Base-by-base conservation (phyloP, 306 rosid genomes). In the Gastrolobium villosum region DNA sequence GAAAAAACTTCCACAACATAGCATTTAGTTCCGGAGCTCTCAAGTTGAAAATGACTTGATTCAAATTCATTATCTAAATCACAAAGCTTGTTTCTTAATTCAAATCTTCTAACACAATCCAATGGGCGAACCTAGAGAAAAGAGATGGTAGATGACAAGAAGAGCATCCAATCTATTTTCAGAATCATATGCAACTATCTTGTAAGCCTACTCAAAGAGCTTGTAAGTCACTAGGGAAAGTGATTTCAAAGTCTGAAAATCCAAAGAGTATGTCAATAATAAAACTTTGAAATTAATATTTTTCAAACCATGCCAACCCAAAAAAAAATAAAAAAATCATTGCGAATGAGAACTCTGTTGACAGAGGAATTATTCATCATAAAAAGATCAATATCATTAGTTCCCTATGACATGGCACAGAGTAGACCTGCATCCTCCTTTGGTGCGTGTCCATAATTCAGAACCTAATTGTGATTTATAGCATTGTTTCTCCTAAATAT, bases 1-100 rank as follows among this genome's bases (percentile, higher is more conserved):
- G 45, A 1, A 44, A 77, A 77, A 56, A 6, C 15, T 41, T 65
- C 37, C 45, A 62, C 41, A 70, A 28, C 56, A 74, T 34, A 72
- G 48, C 48, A 62, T 62, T 62, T 48, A 62, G 15, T 53, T 64
- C n/a, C 3, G 13, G 49, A 63, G 64, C 50, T 64, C n/a, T n/a
- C 36, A 48, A 48, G 61, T 36, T 36, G 37, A 7, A 74, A 72
- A 10, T 1, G 3, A 62, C n/a, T 37, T 46, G 13, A 46, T 76
- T 57, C 26, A 59, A 39, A 52, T 52, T 40, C 15, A 53, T 60
- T 45, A 59, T 59, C 13, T 14, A 34, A 74, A 61, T 13, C 61
- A 75, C 30, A 35, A 20, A 46, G 53, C 53, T 5, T 36, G 63
- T 6, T 36, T 64, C 62, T 14, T 54, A 35, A 53, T 65, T 78